These are phyloP conservation scores for Wickerhamiella nectarea DNA, from an alignment of 805 yeast species.

Conservation along the genomic window DNA sequence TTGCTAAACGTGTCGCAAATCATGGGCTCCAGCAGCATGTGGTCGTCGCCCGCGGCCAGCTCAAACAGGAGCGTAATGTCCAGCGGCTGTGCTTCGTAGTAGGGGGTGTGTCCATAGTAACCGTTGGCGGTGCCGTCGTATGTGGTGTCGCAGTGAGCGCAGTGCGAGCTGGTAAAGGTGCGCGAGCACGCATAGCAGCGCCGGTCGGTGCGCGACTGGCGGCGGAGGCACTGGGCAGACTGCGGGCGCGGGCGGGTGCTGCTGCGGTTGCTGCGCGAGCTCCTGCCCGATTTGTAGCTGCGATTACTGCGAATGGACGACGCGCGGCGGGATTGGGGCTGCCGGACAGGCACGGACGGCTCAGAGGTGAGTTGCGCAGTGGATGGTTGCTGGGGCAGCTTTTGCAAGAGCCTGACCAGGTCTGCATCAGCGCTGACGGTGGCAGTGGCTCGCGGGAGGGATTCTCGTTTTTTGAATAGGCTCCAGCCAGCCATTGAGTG, in stretches of 20 bases:
- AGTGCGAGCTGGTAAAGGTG: conserved; percentile 12
- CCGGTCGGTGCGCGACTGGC: conserved; percentile 8
- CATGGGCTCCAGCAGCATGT: conserved; percentile 16
- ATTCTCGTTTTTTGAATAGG: conserved; percentile 3
- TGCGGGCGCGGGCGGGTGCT: not conserved
- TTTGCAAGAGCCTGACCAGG: not conserved
- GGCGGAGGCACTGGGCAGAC: not conserved
- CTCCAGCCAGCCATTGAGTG: conserved; percentile 7
- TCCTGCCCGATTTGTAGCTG: not conserved
- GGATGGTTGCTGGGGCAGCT: conserved; percentile 3
- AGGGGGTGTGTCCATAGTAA: too few species aligned
- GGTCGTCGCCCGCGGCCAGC: conserved; percentile 15
- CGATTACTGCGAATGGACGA: conserved; percentile 7
- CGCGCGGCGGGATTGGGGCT: conserved; percentile 3
- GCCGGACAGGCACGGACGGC: not conserved
- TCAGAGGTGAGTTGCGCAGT: not conserved
- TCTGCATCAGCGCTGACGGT: not conserved
- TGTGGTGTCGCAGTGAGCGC: conserved; percentile 17
- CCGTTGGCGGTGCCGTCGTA: too few species aligned
- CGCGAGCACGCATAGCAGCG: conserved; percentile 17
- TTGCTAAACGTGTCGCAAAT: conserved; percentile 15
- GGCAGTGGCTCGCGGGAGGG: not conserved
- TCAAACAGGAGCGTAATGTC: conserved; percentile 17
- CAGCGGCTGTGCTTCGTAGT: conserved; percentile 6
- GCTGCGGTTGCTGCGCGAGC: conserved; percentile 1